phyloP scores from a whole-genome alignment of 768 basidiomycete species.

The Rhodosporidiobolus odoratus region DNA sequence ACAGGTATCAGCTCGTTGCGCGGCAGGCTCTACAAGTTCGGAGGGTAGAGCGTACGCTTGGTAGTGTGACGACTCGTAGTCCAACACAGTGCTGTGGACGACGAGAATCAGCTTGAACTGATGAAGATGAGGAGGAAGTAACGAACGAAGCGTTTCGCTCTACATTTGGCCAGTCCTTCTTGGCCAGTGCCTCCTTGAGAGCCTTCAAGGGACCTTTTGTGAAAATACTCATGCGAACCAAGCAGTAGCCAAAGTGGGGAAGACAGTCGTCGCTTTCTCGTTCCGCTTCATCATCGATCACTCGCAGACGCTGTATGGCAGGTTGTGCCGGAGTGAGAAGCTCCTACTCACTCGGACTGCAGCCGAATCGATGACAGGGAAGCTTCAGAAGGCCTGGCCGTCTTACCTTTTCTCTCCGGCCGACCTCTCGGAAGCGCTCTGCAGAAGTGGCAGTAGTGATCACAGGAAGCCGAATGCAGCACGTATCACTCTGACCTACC shows the following conservation, averaged over 20 bases:
- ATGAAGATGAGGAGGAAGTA: slow-evolving; percentile 14
- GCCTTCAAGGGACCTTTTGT: slow-evolving; percentile 69
- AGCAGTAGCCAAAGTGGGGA: background rate
- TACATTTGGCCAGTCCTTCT: slow-evolving; percentile 68
- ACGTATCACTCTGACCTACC: too few relatives aligned
- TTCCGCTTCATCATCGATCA: too few relatives aligned
- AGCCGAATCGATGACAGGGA: too few relatives aligned
- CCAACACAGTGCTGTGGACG: slow-evolving; percentile 38
- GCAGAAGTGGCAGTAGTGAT: too few relatives aligned
- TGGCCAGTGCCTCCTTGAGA: slow-evolving; percentile 66
- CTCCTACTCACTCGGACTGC: too few relatives aligned
- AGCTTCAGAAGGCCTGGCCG: too few relatives aligned
- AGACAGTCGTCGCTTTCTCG: too few relatives aligned
- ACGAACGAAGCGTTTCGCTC: slow-evolving; percentile 62
- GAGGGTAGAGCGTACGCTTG: slow-evolving; percentile 61
- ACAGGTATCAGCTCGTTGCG: background rate
- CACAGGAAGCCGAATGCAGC: too few relatives aligned
- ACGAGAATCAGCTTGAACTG: slow-evolving; percentile 51
- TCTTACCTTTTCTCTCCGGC: too few relatives aligned
- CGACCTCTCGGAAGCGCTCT: too few relatives aligned
- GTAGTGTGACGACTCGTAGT: slow-evolving; percentile 69
- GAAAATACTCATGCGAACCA: slow-evolving; percentile 14
- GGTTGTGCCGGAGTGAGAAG: too few relatives aligned
- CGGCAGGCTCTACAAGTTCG: background rate
- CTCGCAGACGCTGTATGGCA: too few relatives aligned